Conservation (phyloP, 352 stramenopile species). For the Phytophthora uliginosa region DNA sequence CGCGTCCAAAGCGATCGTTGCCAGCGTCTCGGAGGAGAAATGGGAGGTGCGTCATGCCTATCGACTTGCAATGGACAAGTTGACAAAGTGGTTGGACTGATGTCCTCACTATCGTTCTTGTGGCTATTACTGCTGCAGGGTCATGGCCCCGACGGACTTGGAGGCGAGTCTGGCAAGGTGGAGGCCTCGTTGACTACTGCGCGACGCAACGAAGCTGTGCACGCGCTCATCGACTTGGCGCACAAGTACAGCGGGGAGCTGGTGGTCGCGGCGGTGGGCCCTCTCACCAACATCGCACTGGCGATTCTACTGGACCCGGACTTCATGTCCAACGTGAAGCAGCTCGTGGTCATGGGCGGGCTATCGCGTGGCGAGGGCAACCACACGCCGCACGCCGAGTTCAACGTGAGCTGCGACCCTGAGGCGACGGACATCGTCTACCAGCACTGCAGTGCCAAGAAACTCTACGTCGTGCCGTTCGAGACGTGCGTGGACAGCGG, state of each 20-base stretch:
- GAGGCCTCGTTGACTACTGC: constrained; percentile 37
- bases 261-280: constrained; percentile 79
- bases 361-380: constrained; percentile 79
- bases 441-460: constrained; percentile 65
- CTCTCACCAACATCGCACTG: constrained; percentile 85
- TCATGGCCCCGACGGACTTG: constrained; percentile 80
- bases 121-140: constrained; percentile 39
- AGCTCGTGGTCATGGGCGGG: constrained; percentile 82
- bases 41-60: constrained; percentile 57
- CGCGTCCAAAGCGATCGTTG: constrained; percentile 69
- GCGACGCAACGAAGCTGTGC: constrained; percentile 72
- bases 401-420: constrained; percentile 86
- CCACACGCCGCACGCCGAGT: constrained; percentile 74
- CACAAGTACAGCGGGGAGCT: constrained; percentile 72
- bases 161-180: constrained; percentile 58
- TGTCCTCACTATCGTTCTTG: neutral
- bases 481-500: constrained; percentile 70
- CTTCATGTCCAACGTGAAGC: constrained; percentile 71
- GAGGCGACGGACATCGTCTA: constrained; percentile 84
- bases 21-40: constrained; percentile 67
- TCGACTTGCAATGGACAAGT: neutral
- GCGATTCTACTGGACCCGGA: constrained; percentile 76
- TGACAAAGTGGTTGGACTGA: neutral
- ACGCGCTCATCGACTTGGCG: constrained; percentile 67
- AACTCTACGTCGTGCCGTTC: constrained; percentile 77